These are phyloP conservation scores for Schrenkiella parvula DNA, from an alignment of 345 rosid species.

Conservation along the genomic window DNA sequence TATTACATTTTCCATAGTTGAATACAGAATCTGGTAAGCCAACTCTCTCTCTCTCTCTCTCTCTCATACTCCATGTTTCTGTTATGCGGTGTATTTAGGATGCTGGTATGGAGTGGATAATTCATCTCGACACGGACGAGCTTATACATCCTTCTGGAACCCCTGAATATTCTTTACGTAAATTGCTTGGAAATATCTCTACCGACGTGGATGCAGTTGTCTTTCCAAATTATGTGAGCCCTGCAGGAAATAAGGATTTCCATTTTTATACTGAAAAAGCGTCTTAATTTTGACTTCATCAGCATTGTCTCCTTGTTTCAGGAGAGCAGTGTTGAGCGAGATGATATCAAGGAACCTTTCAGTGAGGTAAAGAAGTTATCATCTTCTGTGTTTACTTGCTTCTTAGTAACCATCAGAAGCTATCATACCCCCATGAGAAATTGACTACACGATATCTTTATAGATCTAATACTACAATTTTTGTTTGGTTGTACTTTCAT, in stretches of 20 bases:
- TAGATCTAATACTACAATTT: neutral
- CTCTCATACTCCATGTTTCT: neutral
- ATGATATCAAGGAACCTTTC: conserved; percentile 83
- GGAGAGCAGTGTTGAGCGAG: conserved; percentile 94
- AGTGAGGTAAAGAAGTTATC: conserved; percentile 53
- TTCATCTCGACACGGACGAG: conserved; percentile 96
- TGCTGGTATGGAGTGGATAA: conserved; percentile 81
- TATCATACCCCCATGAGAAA: neutral
- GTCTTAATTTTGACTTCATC: conserved; percentile 1
- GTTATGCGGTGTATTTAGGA: conserved; percentile 42
- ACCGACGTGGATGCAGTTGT: conserved; percentile 65
- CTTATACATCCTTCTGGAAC: conserved; percentile 79
- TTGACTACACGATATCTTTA: neutral
- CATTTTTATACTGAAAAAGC: neutral
- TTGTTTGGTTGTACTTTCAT: neutral
- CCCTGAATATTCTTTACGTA: conserved; percentile 76
- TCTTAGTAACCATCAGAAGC: neutral
- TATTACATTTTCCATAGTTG: conserved; percentile 17
- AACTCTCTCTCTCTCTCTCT: neutral
- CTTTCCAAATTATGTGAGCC: conserved; percentile 93
- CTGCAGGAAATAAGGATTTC: neutral
- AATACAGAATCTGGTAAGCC: neutral
- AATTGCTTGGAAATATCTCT: conserved; percentile 62
- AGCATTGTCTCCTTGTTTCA: conserved; percentile 37
- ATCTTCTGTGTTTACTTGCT: neutral